Conservation (phyloP, 2,329 filamentous ascomycete species). For the Colletotrichum paranaense region DNA sequence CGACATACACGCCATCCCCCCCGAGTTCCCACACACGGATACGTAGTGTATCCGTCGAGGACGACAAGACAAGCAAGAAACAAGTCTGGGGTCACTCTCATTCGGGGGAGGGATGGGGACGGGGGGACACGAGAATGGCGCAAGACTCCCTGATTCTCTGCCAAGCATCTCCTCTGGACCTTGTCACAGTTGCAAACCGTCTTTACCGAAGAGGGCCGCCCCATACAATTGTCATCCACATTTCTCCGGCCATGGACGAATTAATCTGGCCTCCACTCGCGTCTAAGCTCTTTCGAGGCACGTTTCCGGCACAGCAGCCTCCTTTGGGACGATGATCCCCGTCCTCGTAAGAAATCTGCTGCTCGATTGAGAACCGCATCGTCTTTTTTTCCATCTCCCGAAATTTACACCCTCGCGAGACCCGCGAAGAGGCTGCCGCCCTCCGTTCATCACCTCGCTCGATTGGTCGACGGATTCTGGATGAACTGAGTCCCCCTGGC, state of each 20-base stretch:
- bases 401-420: conserved; percentile 17
- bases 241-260: conserved; percentile 27
- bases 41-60: too few species aligned
- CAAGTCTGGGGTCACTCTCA: conserved; percentile 17
- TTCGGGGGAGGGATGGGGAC: conserved; percentile 14
- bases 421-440: conserved; percentile 12
- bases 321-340: conserved; percentile 50
- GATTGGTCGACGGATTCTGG: conserved; percentile 6
- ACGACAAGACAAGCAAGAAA: conserved; percentile 28
- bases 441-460: conserved; percentile 3
- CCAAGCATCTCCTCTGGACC: conserved; percentile 31
- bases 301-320: conserved; percentile 48
- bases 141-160: conserved; percentile 32
- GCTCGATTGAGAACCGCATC: conserved; percentile 49
- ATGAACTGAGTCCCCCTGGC: neutral
- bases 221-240: conserved; percentile 22
- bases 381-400: conserved; percentile 23
- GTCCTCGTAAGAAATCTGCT: conserved; percentile 45
- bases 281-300: conserved; percentile 50
- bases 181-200: conserved; percentile 40
- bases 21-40: conserved; percentile 21
- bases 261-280: conserved; percentile 20
- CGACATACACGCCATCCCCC: conserved; percentile 31
- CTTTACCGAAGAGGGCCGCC: conserved; percentile 39
- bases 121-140: conserved; percentile 23